Evolutionary conservation across 1,139 yeast species (phyloP), one percentile per base, ranked within the genome.

Genomic region (Candida sp.): DNA sequence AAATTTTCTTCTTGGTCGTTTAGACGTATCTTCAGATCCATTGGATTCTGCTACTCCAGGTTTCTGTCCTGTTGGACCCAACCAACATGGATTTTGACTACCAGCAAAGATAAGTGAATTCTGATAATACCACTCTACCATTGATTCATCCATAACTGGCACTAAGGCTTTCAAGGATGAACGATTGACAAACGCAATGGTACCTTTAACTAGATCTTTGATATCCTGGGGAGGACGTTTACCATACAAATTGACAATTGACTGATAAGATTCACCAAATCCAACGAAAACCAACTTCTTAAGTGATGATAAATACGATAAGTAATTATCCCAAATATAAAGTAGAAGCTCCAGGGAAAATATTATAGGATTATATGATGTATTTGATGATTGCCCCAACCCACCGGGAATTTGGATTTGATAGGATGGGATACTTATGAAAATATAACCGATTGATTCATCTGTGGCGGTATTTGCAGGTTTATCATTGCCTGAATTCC

Each of bases 81-180:
- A 85, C 96, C 96, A 90, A 52, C 95, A 85, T 4, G 86, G 72
- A 58, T 91, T 95, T 47, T 75, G 76, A 43, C 75, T 70, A 45
- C 90, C 78, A 5, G 97, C 81, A 61, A 91, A 90, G 1, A 93
- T 79, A 23, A 91, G 78, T 1, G 97, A 88, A 54, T 88, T 87
- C 51, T 84, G 84, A 66, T 84, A 90, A 61, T 83, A 93, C 97
- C 98, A 91, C 55, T 90, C 97, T 19, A 87, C 79, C 70, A 87
- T 77, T 25, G 87, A 80, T 62, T 93, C 98, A 62, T 91, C 97
- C 64, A 90, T 83, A 33, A 88, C 77, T 5, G 97, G 93, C 6
- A 87, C 87, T 44, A 91, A 76, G 0, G 96, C 82, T 54, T 87
- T 82, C 54, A 91, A 68, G 19, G 76, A 74, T 2, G 84, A 75